phyloP scores from a whole-genome alignment of 148 eudicot genomes.

The Rhododendron molle region DNA sequence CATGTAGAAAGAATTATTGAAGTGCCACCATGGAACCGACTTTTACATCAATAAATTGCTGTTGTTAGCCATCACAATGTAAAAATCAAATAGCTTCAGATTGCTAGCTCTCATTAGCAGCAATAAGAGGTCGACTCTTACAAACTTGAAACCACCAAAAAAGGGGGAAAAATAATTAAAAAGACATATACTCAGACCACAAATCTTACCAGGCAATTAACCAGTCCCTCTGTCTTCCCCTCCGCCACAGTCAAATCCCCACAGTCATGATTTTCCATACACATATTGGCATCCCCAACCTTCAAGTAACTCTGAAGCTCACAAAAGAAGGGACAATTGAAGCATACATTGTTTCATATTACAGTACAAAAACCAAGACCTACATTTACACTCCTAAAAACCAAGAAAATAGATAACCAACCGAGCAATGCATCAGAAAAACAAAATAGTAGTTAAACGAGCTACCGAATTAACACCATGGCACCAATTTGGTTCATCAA shows the following conservation, averaged over 20 bases:
- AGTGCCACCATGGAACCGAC: not conserved
- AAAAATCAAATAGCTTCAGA: not conserved
- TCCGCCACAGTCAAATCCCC: not conserved
- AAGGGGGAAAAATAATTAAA: not conserved
- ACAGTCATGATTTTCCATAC: not conserved
- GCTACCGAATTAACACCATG: not conserved
- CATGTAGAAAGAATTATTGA: not conserved
- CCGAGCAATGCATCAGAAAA: not conserved
- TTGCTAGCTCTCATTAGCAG: not conserved
- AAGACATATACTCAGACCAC: not conserved
- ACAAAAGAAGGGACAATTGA: not conserved
- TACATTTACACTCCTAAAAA: not conserved
- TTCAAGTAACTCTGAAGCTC: conserved; percentile 8
- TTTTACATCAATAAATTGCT: not conserved
- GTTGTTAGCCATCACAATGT: not conserved
- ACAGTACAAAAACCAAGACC: not conserved
- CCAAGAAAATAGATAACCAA: not conserved
- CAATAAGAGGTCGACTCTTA: not conserved
- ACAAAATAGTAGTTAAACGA: not conserved
- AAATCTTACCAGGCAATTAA: conserved; percentile 22
- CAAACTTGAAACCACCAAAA: not conserved
- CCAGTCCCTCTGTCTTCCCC: conserved; percentile 15
- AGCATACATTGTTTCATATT: not conserved
- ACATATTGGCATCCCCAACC: conserved; percentile 3
- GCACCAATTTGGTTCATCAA: not conserved